Conservation (phyloP, 1,284 basidiomycete genomes). For the Vanrija sp. region DNA sequence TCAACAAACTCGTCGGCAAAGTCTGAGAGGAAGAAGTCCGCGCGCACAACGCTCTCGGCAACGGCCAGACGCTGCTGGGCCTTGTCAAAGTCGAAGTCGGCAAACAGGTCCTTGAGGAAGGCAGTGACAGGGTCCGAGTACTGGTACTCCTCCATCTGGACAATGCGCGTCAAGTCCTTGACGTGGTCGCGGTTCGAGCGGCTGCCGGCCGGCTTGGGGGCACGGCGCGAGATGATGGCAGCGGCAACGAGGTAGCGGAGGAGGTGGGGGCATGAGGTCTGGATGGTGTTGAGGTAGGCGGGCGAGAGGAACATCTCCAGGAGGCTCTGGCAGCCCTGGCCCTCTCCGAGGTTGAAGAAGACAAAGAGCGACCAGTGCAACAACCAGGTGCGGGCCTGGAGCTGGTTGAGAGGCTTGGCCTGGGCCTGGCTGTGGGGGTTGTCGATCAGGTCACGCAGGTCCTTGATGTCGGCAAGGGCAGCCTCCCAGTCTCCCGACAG, state of each 20-base stretch:
- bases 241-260: slow-evolving; percentile 91
- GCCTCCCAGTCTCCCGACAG: slow-evolving; percentile 91
- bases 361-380: slow-evolving; percentile 98
- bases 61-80: slow-evolving; percentile 76
- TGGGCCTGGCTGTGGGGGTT: slow-evolving; percentile 52
- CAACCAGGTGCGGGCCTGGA: slow-evolving; percentile 95
- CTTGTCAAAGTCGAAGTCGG: slow-evolving; percentile 86
- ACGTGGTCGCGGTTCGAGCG: slow-evolving; percentile 69
- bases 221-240: slow-evolving; percentile 82
- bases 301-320: slow-evolving; percentile 95
- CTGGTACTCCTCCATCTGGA: slow-evolving; percentile 90
- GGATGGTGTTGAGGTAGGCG: slow-evolving; percentile 96
- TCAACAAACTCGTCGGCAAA: slow-evolving; percentile 92
- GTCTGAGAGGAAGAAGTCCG: slow-evolving; percentile 91
- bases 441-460: slow-evolving; percentile 86
- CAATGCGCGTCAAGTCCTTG: slow-evolving; percentile 81
- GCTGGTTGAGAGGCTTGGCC: slow-evolving; percentile 66
- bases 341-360: slow-evolving; percentile 93
- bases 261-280: slow-evolving; percentile 90
- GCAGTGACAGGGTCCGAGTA: slow-evolving; percentile 89
- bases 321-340: slow-evolving; percentile 70
- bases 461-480: slow-evolving; percentile 89
- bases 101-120: slow-evolving; percentile 89
- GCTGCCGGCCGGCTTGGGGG: slow-evolving; percentile 41
- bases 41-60: slow-evolving; percentile 76